Base-by-base conservation (phyloP, 2,329 filamentous ascomycete species). In the Lecanicillium sp. region DNA sequence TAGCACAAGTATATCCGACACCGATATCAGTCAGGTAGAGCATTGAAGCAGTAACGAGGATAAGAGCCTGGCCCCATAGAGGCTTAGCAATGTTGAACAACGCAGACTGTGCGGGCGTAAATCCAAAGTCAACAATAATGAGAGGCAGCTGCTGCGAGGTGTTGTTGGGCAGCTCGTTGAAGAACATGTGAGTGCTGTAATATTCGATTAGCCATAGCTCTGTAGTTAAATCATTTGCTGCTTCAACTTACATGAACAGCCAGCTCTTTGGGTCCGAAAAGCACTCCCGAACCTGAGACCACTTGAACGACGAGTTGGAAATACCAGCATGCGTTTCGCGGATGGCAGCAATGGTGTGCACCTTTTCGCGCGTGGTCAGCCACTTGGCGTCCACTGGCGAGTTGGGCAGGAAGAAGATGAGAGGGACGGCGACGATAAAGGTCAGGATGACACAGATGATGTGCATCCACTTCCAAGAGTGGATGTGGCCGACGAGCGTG, bases 361-460 rank as follows among this genome's bases (percentile, higher is more conserved):
- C 36, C 31, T 50, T 50, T 35, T 50, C 46, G 28, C 43, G 44
- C 0, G 37, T 43, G 1, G 43, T 45, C 19, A 50, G 32, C 48
- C 48, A 50, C 15, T 45, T 47, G 2, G 48, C 48, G 6, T 49
- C 45, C 5, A 47, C 40, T 0, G 48, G 45, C 3, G 45, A 47
- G 39, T 50, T 50, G 12, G 48, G 48, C 13, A 50, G 39, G 29
- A 50, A 48, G 30, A 49, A 25, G 7, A 39, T 31, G 2, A 51
- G 41, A 4, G 48, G 41, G 4, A 46, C 32, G 29, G 20, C 70
- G 4, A 77, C 55, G 0, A 72, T 71, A 11, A 78, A 68, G 2
- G 74, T 77, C 41, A 78, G 71, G 5, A 77, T 41, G 4, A 69
- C 59, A 37, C 63, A 64, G 49, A 74, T 70, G 33, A 74, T 69